These are phyloP conservation scores for Boletus subcaerulescens DNA, from an alignment of 768 basidiomycete species.

Conservation along the genomic window DNA sequence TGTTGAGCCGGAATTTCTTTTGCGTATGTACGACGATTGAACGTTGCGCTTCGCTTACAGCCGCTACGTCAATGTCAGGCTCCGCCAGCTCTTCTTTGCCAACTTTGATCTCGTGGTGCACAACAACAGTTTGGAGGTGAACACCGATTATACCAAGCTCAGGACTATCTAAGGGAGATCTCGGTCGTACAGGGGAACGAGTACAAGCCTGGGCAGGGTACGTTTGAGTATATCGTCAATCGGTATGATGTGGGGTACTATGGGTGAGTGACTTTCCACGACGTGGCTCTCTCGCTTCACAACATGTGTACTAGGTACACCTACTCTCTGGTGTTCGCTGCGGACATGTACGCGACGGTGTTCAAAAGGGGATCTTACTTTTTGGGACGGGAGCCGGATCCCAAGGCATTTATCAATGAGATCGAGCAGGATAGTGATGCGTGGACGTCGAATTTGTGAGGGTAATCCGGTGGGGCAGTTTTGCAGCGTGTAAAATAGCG, in stretches of 20 bases:
- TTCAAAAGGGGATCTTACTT: conserved; percentile 66
- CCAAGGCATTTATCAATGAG: conserved; percentile 68
- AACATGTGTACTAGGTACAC: conserved; percentile 44
- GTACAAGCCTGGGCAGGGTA: conserved; percentile 40
- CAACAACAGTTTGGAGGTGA: conserved; percentile 43
- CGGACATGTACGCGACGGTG: conserved; percentile 67
- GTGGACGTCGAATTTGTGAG: too few species aligned
- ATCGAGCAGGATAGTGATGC: conserved; percentile 24
- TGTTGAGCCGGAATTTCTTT: conserved; percentile 35
- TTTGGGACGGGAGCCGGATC: conserved; percentile 71
- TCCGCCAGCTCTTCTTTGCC: conserved; percentile 72
- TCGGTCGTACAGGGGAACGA: conserved; percentile 62
- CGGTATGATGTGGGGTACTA: conserved; percentile 74
- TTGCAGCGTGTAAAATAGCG: too few species aligned
- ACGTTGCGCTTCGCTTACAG: conserved; percentile 26
- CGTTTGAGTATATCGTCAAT: conserved; percentile 75
- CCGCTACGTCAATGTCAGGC: conserved; percentile 76
- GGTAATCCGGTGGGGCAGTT: too few species aligned
- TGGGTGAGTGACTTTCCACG: conserved; percentile 32
- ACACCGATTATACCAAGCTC: conserved; percentile 68
- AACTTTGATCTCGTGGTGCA: conserved; percentile 25
- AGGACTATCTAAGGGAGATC: conserved; percentile 71
- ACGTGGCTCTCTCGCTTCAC: too few species aligned
- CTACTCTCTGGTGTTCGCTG: conserved; percentile 65
- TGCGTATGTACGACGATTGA: neutral